Percentiles rank a stretch among this genome's conserved stretches.
Evolutionary conservation across 139 green algal species (phyloP).

Genomic region (Tetradesmus lagerheimii): DNA sequence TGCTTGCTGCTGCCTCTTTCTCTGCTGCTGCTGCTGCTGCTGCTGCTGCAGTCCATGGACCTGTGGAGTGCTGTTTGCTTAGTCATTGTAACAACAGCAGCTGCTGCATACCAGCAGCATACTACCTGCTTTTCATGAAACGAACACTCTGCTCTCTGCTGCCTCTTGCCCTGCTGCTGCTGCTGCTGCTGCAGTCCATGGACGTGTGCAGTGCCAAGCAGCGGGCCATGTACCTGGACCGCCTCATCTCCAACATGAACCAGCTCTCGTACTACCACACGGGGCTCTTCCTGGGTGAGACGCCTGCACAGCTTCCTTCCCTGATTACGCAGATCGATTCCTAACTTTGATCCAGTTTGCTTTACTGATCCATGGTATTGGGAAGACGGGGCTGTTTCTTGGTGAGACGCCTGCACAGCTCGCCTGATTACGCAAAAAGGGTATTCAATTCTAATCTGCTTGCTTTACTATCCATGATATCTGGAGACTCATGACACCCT

Average conservation of each 20-base stretch:
- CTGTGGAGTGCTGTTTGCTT: too few relatives aligned
- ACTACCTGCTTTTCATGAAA: background rate
- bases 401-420: too few relatives aligned
- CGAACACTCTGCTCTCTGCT: background rate
- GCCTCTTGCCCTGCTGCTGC: background rate
- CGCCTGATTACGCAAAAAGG: too few relatives aligned
- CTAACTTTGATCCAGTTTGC: too few relatives aligned
- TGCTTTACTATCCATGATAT: too few relatives aligned
- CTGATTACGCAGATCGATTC: too few relatives aligned
- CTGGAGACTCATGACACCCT: too few relatives aligned
- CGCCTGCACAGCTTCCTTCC: too few relatives aligned
- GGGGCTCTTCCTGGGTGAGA: constrained; percentile 25
- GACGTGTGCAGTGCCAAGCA: background rate
- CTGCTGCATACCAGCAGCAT: background rate
- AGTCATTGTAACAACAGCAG: background rate
- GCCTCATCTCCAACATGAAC: background rate
- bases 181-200: background rate
- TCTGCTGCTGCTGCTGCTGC: too few relatives aligned
- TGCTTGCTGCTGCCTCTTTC: background rate
- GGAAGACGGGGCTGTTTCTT: too few relatives aligned
- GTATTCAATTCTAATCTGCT: too few relatives aligned
- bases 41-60: too few relatives aligned
- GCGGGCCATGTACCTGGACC: background rate
- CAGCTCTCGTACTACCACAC: constrained; percentile 1
- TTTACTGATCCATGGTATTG: background rate